These are phyloP conservation scores for Coffea humblotiana DNA, from an alignment of 305 asterid species.

Conservation along the genomic window DNA sequence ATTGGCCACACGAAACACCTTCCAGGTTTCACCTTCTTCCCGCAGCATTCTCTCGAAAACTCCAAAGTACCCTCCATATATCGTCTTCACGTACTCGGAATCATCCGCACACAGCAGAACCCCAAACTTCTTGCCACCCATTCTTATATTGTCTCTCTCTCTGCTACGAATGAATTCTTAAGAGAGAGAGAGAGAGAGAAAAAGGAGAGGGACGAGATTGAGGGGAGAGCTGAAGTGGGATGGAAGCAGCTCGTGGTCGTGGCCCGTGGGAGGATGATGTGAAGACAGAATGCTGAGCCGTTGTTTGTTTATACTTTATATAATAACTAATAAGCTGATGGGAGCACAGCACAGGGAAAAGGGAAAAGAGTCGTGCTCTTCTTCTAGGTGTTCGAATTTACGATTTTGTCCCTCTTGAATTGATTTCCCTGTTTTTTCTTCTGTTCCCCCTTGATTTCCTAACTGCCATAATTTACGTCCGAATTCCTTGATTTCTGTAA, in stretches of 20 bases:
- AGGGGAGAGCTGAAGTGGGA: too few relatives aligned
- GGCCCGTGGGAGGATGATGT: neutral
- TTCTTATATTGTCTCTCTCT: neutral
- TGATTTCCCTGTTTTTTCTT: neutral
- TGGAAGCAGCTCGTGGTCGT: too few relatives aligned
- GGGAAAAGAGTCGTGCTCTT: too few relatives aligned
- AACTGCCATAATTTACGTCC: neutral
- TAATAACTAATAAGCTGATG: neutral
- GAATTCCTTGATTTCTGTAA: neutral
- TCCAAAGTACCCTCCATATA: conserved; percentile 75
- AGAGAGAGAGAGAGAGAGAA: too few relatives aligned
- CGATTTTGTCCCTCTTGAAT: conserved; percentile 5
- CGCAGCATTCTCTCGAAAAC: conserved; percentile 66
- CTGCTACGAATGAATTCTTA: neutral
- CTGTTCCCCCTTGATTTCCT: neutral
- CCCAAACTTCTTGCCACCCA: conserved; percentile 44
- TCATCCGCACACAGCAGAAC: conserved; percentile 77
- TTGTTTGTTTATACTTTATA: neutral
- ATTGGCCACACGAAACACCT: conserved; percentile 44
- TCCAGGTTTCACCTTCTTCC: conserved; percentile 76
- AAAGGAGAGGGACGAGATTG: neutral
- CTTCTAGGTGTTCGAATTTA: neutral
- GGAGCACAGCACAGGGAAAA: neutral
- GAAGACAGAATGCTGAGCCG: neutral
- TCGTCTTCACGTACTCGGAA: conserved; percentile 69